phyloP scores from a whole-genome alignment of 768 basidiomycete species.

The Cystobasidium ongulense region DNA sequence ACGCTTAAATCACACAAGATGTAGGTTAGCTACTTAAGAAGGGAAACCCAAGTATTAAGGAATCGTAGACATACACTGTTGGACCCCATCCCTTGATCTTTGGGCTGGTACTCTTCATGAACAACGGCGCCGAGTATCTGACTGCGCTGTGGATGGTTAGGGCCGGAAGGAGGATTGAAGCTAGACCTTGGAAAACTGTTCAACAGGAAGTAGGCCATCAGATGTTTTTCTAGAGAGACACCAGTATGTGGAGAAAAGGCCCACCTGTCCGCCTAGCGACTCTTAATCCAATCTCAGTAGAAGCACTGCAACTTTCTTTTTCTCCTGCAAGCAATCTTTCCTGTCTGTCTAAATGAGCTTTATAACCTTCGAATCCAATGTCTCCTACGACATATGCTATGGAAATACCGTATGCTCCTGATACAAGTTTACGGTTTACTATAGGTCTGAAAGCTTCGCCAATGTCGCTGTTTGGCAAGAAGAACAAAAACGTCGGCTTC shows the following conservation, averaged over 20 bases:
- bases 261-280: constrained; percentile 22
- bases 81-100: constrained; percentile 49
- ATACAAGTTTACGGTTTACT: constrained; percentile 62
- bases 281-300: constrained; percentile 6
- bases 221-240: not conserved
- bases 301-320: not conserved
- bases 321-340: constrained; percentile 13
- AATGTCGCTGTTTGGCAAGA: constrained; percentile 55
- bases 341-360: constrained; percentile 53
- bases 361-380: constrained; percentile 72
- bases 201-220: not conserved
- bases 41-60: not conserved
- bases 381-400: constrained; percentile 73
- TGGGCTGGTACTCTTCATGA: constrained; percentile 51
- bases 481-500: constrained; percentile 48
- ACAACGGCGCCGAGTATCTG: constrained; percentile 60
- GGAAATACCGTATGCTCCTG: constrained; percentile 69
- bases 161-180: constrained; percentile 73
- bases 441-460: constrained; percentile 77
- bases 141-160: constrained; percentile 79
- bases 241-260: not conserved
- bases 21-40: not conserved
- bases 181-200: constrained; percentile 62
- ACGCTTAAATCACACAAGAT: not conserved
- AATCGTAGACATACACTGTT: constrained; percentile 1